Evolutionary conservation across 1,284 basidiomycete species (phyloP).

Genomic region (Sporisorium graminicola): DNA sequence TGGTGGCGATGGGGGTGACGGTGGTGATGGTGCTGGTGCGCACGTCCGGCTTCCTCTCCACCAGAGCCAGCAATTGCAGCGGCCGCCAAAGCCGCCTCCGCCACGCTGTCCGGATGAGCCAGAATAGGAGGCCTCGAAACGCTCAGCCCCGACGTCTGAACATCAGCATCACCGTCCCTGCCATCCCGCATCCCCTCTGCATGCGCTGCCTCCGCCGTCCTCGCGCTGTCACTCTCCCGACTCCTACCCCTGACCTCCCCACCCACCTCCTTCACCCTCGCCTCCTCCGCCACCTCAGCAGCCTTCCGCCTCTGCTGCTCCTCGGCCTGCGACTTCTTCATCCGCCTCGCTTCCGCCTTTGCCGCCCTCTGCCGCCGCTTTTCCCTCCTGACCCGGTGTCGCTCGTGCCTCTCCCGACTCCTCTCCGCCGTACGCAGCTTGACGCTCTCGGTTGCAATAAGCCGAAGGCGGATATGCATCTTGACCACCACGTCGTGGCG

Average conservation of each 20-base stretch:
- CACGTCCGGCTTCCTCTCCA: slow-evolving; percentile 7
- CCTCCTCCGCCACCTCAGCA: slow-evolving; percentile 12
- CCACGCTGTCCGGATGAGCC: slow-evolving; percentile 29
- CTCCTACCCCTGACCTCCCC: slow-evolving; percentile 37
- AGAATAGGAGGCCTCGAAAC: slow-evolving; percentile 22
- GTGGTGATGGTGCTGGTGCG: slow-evolving; percentile 22
- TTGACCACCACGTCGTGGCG: slow-evolving; percentile 86
- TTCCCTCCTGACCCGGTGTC: slow-evolving; percentile 28
- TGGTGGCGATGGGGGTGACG: slow-evolving; percentile 32
- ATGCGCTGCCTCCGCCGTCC: slow-evolving; percentile 22
- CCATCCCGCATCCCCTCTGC: background rate
- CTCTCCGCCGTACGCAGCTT: slow-evolving; percentile 73
- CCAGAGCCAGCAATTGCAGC: slow-evolving; percentile 20
- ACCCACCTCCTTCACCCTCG: slow-evolving; percentile 3
- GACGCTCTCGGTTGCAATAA: slow-evolving; percentile 82
- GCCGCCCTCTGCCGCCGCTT: slow-evolving; percentile 27
- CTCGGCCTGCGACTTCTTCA: slow-evolving; percentile 27
- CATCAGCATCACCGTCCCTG: background rate
- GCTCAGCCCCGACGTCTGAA: slow-evolving; percentile 21
- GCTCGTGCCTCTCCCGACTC: slow-evolving; percentile 30
- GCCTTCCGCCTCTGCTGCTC: slow-evolving; percentile 32
- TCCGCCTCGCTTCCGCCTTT: slow-evolving; percentile 24
- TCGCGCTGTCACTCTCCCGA: slow-evolving; percentile 38
- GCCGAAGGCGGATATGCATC: slow-evolving; percentile 85
- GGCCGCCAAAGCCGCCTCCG: slow-evolving; percentile 22